Evolutionary conservation across 2,329 filamentous ascomycete species (phyloP).

Genomic region (Cordyceps fumosorosea): DNA sequence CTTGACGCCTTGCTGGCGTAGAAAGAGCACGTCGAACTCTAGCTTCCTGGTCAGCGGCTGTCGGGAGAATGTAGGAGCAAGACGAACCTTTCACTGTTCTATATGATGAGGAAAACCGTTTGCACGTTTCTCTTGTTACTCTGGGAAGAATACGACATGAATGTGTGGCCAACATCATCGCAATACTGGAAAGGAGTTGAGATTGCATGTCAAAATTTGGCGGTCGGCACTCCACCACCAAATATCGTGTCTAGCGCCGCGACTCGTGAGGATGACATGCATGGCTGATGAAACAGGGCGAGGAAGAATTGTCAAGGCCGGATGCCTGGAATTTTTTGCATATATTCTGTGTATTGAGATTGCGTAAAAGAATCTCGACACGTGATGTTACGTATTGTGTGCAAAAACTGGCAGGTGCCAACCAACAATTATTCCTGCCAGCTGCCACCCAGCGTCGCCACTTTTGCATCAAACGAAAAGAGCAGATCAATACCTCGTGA

Average conservation of each 20-base stretch:
- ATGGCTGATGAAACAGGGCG: not conserved
- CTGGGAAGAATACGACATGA: not conserved
- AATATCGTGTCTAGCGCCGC: too few species aligned
- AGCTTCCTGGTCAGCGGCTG: conserved; percentile 1
- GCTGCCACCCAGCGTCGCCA: not conserved
- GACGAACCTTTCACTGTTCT: conserved; percentile 18
- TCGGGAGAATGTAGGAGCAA: not conserved
- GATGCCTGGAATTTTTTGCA: not conserved
- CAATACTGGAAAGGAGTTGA: not conserved
- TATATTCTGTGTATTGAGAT: not conserved
- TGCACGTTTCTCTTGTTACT: not conserved
- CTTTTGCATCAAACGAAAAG: not conserved
- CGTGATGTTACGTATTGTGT: not conserved
- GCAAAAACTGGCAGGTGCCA: not conserved
- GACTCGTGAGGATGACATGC: too few species aligned
- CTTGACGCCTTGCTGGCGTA: conserved; percentile 31
- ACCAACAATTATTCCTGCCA: not conserved
- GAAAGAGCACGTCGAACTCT: conserved; percentile 36
- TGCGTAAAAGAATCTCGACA: not conserved
- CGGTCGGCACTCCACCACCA: not conserved
- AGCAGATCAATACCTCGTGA: not conserved
- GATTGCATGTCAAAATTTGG: not conserved
- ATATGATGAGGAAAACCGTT: conserved; percentile 2
- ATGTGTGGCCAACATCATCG: not conserved
- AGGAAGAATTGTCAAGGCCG: not conserved